These are phyloP conservation scores for Penicillium malachiteum DNA, from an alignment of 495 filamentous ascomycete species.

Conservation along the genomic window DNA sequence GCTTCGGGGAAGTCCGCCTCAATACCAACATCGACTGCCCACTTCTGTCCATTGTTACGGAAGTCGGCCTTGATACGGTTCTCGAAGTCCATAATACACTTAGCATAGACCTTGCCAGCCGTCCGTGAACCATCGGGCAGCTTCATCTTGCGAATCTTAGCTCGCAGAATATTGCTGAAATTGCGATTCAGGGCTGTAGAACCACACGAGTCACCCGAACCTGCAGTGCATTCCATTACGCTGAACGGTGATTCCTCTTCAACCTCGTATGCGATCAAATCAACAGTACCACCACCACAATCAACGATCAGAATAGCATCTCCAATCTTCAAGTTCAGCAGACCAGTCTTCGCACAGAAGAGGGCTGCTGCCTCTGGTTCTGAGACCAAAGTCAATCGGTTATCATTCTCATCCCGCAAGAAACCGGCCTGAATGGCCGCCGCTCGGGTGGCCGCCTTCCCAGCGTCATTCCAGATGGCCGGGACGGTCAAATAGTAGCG, in stretches of 20 bases:
- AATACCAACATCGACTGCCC: slow-evolving; percentile 80
- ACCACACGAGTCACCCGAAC: slow-evolving; percentile 76
- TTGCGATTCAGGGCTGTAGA: slow-evolving; percentile 79
- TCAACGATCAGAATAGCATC: slow-evolving; percentile 78
- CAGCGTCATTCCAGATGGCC: slow-evolving; percentile 80
- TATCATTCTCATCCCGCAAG: slow-evolving; percentile 74
- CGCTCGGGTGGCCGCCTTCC: slow-evolving; percentile 73
- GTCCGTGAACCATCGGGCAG: slow-evolving; percentile 75
- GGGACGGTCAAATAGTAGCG: slow-evolving; percentile 74
- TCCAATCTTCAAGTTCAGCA: slow-evolving; percentile 72
- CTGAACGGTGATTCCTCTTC: slow-evolving; percentile 77
- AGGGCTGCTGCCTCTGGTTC: slow-evolving; percentile 77
- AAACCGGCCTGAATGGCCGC: slow-evolving; percentile 78
- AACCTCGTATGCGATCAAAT: slow-evolving; percentile 79
- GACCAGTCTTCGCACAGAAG: slow-evolving; percentile 76
- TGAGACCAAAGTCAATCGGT: slow-evolving; percentile 69
- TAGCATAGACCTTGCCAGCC: slow-evolving; percentile 75
- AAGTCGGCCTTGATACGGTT: slow-evolving; percentile 82
- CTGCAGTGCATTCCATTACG: slow-evolving; percentile 74
- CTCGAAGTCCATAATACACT: slow-evolving; percentile 85
- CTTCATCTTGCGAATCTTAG: slow-evolving; percentile 81
- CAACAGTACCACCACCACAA: slow-evolving; percentile 77
- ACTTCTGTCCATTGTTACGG: slow-evolving; percentile 79
- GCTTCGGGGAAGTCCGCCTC: slow-evolving; percentile 79
- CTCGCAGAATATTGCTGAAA: slow-evolving; percentile 77